These are phyloP conservation scores for Rhodotorula sp. DNA, from an alignment of 1,284 basidiomycete genomes.

Conservation along the genomic window DNA sequence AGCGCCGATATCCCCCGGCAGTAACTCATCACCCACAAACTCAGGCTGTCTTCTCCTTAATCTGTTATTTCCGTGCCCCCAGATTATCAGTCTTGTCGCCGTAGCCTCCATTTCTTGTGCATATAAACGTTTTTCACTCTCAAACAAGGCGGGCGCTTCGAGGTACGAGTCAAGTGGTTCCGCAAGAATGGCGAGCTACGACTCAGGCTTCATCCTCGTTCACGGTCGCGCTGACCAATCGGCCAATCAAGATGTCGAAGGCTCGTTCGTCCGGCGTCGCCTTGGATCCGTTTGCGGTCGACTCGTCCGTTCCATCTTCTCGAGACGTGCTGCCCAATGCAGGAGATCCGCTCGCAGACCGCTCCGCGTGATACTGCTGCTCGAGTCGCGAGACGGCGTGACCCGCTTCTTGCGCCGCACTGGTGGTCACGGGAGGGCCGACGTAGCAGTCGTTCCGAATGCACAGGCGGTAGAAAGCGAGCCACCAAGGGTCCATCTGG, in stretches of 20 bases:
- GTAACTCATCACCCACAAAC: not conserved
- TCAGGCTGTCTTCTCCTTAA: not conserved
- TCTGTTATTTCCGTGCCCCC: not conserved
- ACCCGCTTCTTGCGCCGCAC: slow-evolving; percentile 6
- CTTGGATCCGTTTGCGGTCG: not conserved
- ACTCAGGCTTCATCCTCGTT: slow-evolving; percentile 14
- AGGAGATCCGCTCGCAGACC: not conserved
- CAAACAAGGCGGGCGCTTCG: not conserved
- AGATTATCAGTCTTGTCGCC: not conserved
- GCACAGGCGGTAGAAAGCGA: slow-evolving; percentile 46
- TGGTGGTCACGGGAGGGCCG: slow-evolving; percentile 14
- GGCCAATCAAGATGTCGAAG: slow-evolving; percentile 35
- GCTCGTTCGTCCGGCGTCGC: slow-evolving; percentile 10
- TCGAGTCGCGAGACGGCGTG: slow-evolving; percentile 33
- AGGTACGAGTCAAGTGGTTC: not conserved
- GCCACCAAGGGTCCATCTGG: slow-evolving; percentile 47
- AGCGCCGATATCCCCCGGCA: not conserved
- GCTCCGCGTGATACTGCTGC: slow-evolving; percentile 17
- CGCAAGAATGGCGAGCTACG: not conserved
- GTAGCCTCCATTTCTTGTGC: not conserved
- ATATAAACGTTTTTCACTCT: not conserved
- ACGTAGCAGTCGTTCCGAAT: slow-evolving; percentile 40
- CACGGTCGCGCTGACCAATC: slow-evolving; percentile 25
- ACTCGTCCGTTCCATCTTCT: not conserved
- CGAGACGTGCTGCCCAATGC: not conserved